Evolutionary conservation across 106 monocot species (phyloP), one percentile per base, ranked within the genome.

Genomic region (Dioscorea dumetorum): DNA sequence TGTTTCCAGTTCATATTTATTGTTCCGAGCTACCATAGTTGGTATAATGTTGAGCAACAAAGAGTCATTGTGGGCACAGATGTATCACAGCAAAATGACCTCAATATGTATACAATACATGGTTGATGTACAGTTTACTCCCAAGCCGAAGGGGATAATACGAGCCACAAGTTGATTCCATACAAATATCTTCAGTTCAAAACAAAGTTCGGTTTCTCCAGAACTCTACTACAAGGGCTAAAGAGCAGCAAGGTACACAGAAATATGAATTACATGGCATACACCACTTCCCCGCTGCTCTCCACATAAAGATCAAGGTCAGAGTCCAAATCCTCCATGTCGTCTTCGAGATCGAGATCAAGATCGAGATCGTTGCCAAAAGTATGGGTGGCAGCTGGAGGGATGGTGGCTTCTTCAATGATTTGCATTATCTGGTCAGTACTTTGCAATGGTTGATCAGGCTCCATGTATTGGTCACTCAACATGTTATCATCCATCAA

Each of bases 391-490:
- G 88, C 83, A 16, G 86, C 72, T 8, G 88, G 74, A 49, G 86
- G 93, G 12, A 93, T 75, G 6, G 93, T 93, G 21, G 93, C 93
- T 66, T 93, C 93, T 0, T 83, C 83, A n/a, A 88, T 69, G 28
- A 97, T 89, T 71, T 91, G 95, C 95, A 97, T 97, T 57, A 84
- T 80, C 51, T 74, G 70, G 49, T 84, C 84, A 16, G 80, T 32
- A 50, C 77, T 80, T 52, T 84, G 80, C 77, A 74, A 74, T 7
- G 84, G 84, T 23, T 77, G 84, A 34, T 80, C 84, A 22, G 70
- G 81, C 61, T 93, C 93, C 72, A 86, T 76, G 4, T 81, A 88
- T 32, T 79, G 79, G 57, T 63, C 78, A 48, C 72, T 73, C 79
- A 61, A 73, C 4, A 13, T 71, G 71, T 66, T 80, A 24, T 81